A percentile compares a stretch with the other conserved stretches of the same genome.
phyloP scores from a whole-genome alignment of 805 yeast species.

The Candida xiaguanensis region DNA sequence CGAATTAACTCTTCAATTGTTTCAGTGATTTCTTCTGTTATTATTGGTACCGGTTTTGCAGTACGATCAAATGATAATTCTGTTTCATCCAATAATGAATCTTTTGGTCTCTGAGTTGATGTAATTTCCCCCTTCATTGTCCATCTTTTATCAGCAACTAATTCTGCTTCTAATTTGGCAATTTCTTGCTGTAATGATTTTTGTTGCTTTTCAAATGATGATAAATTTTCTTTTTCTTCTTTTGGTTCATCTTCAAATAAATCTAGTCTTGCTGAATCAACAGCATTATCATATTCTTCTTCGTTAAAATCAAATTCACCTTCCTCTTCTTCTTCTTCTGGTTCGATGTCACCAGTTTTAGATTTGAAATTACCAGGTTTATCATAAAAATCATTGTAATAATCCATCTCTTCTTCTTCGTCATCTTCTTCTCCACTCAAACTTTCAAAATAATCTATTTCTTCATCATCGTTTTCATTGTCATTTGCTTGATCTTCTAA shows the following conservation, averaged over 20 bases:
- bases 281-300: conserved; percentile 59
- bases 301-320: conserved; percentile 34
- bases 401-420: conserved; percentile 56
- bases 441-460: conserved; percentile 39
- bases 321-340: conserved; percentile 36
- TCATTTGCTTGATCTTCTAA: conserved; percentile 43
- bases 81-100: conserved; percentile 58
- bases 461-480: conserved; percentile 12
- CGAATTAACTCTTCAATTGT: conserved; percentile 84
- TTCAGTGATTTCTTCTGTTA: conserved; percentile 85
- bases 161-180: conserved; percentile 73
- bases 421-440: conserved; percentile 32
- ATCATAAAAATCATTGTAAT: conserved; percentile 68
- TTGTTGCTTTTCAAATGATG: conserved; percentile 84
- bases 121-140: conserved; percentile 89
- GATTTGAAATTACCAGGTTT: conserved; percentile 27
- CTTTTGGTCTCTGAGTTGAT: conserved; percentile 76
- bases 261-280: conserved; percentile 60
- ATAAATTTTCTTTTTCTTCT: conserved; percentile 39
- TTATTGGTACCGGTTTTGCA: conserved; percentile 93
- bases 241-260: conserved; percentile 47
- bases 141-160: conserved; percentile 91
- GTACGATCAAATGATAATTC: conserved; percentile 88
- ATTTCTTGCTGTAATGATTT: conserved; percentile 73
- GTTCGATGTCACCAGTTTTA: conserved; percentile 8